phyloP scores from a whole-genome alignment of 352 stramenopile species.

The Peronosclerospora sorghi region DNA sequence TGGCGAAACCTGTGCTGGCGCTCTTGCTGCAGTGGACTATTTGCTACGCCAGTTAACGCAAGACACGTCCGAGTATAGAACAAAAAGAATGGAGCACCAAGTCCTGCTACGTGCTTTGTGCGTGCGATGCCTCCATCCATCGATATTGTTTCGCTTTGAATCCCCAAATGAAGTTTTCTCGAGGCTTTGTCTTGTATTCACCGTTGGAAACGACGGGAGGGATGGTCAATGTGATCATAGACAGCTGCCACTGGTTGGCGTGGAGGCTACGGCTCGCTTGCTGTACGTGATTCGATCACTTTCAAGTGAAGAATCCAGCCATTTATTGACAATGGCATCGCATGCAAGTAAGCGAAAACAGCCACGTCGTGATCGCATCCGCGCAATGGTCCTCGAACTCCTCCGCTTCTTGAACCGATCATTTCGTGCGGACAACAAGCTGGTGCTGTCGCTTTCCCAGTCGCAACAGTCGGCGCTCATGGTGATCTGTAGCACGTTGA shows the following conservation, averaged over 20 bases:
- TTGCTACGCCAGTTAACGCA: constrained; percentile 21
- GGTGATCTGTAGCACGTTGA: constrained; percentile 33
- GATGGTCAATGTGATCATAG: not conserved
- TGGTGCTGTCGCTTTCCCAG: constrained; percentile 7
- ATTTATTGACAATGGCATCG: constrained; percentile 22
- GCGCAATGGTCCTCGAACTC: constrained; percentile 26
- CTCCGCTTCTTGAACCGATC: constrained; percentile 30
- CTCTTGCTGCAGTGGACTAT: constrained; percentile 26
- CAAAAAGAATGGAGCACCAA: constrained; percentile 5
- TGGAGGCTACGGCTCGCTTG: constrained; percentile 23
- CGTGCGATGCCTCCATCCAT: constrained; percentile 32
- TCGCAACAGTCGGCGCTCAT: constrained; percentile 28
- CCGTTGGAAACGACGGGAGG: not conserved
- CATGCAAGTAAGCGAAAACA: constrained; percentile 37
- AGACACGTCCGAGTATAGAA: constrained; percentile 5
- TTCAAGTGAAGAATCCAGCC: constrained; percentile 19
- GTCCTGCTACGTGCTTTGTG: constrained; percentile 28
- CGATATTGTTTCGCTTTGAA: constrained; percentile 47
- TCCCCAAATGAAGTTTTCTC: constrained; percentile 33
- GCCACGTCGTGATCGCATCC: constrained; percentile 32
- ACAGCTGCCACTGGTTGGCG: constrained; percentile 7
- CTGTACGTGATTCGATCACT: constrained; percentile 29
- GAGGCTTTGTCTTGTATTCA: constrained; percentile 20
- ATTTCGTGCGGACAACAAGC: constrained; percentile 2
- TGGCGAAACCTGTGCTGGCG: constrained; percentile 24